phyloP scores from a whole-genome alignment of 345 rosid species.

The Pistacia vera region DNA sequence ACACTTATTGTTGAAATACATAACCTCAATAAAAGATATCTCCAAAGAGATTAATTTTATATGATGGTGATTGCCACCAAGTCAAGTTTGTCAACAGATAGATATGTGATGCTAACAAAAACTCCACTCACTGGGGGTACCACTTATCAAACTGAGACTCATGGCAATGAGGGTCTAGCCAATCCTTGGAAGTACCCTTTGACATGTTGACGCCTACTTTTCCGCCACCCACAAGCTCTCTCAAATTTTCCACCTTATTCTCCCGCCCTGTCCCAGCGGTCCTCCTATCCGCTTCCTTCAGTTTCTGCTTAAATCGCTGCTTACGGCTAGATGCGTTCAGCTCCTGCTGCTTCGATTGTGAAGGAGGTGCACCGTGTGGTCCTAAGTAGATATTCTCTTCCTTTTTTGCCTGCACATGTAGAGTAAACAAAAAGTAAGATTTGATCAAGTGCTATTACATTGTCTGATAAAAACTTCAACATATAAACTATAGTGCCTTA shows the following conservation, averaged over 20 bases:
- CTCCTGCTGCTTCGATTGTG: constrained; percentile 66
- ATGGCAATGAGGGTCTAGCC: constrained; percentile 94
- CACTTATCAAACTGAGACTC: constrained; percentile 80
- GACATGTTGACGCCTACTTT: constrained; percentile 42
- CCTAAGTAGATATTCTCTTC: constrained; percentile 89
- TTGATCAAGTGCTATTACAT: not conserved
- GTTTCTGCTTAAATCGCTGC: constrained; percentile 82
- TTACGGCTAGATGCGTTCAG: constrained; percentile 59
- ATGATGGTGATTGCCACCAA: not conserved
- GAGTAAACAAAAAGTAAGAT: not conserved
- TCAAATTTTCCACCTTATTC: constrained; percentile 77
- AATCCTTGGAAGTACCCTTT: constrained; percentile 66
- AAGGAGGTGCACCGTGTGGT: constrained; percentile 92
- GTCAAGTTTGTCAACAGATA: constrained; percentile 3
- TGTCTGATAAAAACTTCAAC: not conserved
- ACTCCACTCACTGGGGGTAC: constrained; percentile 40
- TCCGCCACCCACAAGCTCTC: constrained; percentile 67
- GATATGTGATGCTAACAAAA: constrained; percentile 14
- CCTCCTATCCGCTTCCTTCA: constrained; percentile 81
- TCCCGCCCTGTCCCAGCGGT: constrained; percentile 69
- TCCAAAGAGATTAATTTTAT: constrained; percentile 19
- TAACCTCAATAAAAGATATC: constrained; percentile 19
- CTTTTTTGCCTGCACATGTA: constrained; percentile 39
- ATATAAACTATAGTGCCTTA: not conserved
- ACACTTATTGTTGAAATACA: constrained; percentile 29